These are phyloP conservation scores for Leptographium galeiforme DNA, from an alignment of 2,329 filamentous ascomycete species.

Conservation along the genomic window DNA sequence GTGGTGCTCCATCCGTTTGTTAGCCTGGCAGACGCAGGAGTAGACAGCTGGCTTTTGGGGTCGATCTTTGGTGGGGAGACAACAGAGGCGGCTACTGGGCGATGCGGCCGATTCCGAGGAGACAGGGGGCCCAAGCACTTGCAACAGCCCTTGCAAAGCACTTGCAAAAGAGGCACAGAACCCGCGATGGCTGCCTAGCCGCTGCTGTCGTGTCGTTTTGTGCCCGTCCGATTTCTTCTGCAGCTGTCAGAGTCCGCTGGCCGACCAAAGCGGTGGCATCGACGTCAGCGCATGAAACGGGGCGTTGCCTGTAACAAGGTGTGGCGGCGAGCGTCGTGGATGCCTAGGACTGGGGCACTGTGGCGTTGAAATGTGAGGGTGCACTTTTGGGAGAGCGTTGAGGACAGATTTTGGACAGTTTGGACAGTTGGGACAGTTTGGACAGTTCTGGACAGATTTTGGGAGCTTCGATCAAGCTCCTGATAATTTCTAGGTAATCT, in stretches of 20 bases:
- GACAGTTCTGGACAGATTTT: no score
- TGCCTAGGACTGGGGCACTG: not conserved
- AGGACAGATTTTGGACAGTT: no score
- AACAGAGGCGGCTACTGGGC: no score
- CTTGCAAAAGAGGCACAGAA: no score
- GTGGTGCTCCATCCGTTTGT: constrained; percentile 1
- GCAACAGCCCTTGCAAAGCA: no score
- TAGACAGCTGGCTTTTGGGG: not conserved
- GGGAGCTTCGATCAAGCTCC: no score
- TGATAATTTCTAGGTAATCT: no score
- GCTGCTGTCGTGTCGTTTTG: not conserved
- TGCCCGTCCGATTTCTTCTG: not conserved
- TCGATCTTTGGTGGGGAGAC: not conserved
- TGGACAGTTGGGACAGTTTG: no score
- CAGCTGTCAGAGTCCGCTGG: not conserved
- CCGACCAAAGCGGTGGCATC: constrained; percentile 4
- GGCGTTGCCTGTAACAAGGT: constrained; percentile 4
- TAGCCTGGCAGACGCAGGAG: no score
- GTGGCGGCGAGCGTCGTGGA: not conserved
- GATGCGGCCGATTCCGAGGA: no score
- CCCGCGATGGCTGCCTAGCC: no score
- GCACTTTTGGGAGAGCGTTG: not conserved
- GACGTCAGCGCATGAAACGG: constrained; percentile 10
- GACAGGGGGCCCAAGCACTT: no score
- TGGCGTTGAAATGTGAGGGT: not conserved